These are phyloP conservation scores for Silene uniflora DNA, from an alignment of 148 eudicot genomes.

Conservation along the genomic window DNA sequence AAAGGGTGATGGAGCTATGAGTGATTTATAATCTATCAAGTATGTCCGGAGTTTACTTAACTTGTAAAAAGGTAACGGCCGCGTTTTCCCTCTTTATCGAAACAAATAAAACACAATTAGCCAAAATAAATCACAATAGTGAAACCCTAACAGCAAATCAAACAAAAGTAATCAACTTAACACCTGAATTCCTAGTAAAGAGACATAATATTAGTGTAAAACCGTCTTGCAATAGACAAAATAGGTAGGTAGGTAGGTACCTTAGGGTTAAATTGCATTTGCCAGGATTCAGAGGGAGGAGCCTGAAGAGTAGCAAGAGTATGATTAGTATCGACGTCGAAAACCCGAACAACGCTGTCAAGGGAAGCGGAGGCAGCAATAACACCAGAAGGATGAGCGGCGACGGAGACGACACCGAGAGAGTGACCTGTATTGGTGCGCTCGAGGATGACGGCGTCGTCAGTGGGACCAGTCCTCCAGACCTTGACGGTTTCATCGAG, in stretches of 20 bases:
- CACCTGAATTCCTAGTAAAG: too few species aligned
- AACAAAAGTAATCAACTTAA: too few species aligned
- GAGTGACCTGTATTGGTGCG: slow-evolving; percentile 74
- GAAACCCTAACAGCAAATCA: too few species aligned
- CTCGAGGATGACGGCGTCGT: slow-evolving; percentile 47
- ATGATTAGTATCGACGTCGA: slow-evolving; percentile 66
- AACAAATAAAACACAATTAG: too few species aligned
- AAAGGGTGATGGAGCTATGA: too few species aligned
- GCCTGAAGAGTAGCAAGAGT: slow-evolving; percentile 83
- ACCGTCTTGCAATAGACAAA: too few species aligned
- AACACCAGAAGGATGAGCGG: slow-evolving; percentile 81
- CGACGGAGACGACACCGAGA: slow-evolving; percentile 92
- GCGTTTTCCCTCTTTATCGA: too few species aligned
- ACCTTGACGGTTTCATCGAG: slow-evolving; percentile 83
- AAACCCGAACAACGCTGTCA: slow-evolving; percentile 83
- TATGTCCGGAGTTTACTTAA: too few species aligned
- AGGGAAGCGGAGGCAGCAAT: slow-evolving; percentile 91
- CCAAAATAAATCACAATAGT: too few species aligned
- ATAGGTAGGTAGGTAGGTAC: slow-evolving; percentile 21
- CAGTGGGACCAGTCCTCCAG: slow-evolving; percentile 56
- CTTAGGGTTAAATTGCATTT: slow-evolving; percentile 75
- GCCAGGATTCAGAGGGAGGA: slow-evolving; percentile 93
- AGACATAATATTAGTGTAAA: too few species aligned
- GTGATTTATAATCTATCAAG: too few species aligned
- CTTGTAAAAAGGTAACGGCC: too few species aligned